Evolutionary conservation across 1,139 yeast species (phyloP).

Genomic region (Yamadazyma taylorii): DNA sequence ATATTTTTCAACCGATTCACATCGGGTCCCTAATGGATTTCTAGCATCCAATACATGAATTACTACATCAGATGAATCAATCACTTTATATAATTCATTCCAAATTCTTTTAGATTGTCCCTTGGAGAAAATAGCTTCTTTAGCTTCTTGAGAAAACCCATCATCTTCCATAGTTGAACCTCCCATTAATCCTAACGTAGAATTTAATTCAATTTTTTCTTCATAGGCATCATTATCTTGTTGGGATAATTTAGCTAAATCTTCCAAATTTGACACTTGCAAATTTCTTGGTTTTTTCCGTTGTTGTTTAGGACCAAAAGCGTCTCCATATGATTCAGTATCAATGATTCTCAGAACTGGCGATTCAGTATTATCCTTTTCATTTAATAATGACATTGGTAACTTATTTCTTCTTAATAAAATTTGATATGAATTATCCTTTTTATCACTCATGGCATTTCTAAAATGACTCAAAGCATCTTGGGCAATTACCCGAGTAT

Average conservation of each 20-base stretch:
- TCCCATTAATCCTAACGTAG: constrained; percentile 81
- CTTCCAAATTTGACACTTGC: constrained; percentile 77
- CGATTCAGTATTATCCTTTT: constrained; percentile 68
- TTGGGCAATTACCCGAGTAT: constrained; percentile 95
- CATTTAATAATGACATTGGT: constrained; percentile 94
- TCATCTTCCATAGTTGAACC: constrained; percentile 65
- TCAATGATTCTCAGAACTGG: constrained; percentile 83
- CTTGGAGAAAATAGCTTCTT: constrained; percentile 92
- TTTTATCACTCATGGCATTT: constrained; percentile 88
- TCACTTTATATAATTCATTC: constrained; percentile 96
- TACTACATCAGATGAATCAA: constrained; percentile 94
- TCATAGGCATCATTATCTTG: constrained; percentile 61
- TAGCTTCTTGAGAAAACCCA: constrained; percentile 85
- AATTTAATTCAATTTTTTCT: constrained; percentile 72
- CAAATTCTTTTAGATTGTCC: constrained; percentile 98
- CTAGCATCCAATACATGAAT: constrained; percentile 96
- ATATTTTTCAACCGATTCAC: constrained; percentile 90
- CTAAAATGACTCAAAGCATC: constrained; percentile 94
- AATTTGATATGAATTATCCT: constrained; percentile 85
- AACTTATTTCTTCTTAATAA: constrained; percentile 84
- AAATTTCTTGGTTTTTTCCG: constrained; percentile 82
- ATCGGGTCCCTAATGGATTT: constrained; percentile 95
- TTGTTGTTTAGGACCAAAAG: constrained; percentile 95
- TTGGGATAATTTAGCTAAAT: constrained; percentile 64
- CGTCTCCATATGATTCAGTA: constrained; percentile 76